Percentiles rank a stretch among this genome's conserved stretches.
Evolutionary conservation across 2,329 filamentous ascomycete species (phyloP).

Genomic region (Gnomoniopsis smithogilvyi): DNA sequence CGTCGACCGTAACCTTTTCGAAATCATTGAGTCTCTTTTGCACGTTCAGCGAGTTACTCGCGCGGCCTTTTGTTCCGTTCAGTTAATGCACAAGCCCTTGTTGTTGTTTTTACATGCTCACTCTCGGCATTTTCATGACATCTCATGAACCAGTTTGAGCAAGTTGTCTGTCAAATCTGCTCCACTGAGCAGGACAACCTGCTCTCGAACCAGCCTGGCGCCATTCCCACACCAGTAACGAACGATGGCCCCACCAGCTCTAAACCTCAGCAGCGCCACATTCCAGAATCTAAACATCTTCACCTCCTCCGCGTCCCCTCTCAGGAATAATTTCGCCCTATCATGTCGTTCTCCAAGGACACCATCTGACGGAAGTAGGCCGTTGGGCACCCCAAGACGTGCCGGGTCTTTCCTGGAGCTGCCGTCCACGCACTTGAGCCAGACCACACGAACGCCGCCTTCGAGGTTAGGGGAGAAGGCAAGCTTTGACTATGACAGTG

Average conservation of each 20-base stretch:
- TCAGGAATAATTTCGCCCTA: constrained; percentile 27
- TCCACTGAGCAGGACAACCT: neutral
- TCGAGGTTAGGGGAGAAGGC: constrained; percentile 15
- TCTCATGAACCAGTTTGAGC: constrained; percentile 3
- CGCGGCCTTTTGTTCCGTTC: neutral
- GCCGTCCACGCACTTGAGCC: constrained; percentile 18
- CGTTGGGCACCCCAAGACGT: constrained; percentile 14
- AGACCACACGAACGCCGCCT: constrained; percentile 6
- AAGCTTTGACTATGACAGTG: constrained; percentile 14
- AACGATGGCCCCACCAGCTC: constrained; percentile 21
- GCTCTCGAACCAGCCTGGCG: neutral
- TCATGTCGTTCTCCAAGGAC: constrained; percentile 31
- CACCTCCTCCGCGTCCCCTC: constrained; percentile 26
- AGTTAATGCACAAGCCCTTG: neutral
- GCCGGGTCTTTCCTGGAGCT: constrained; percentile 23
- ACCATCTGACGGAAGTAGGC: constrained; percentile 19
- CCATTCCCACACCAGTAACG: constrained; percentile 1
- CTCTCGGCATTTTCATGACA: constrained; percentile 1
- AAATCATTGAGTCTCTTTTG: neutral
- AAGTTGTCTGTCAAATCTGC: constrained; percentile 12
- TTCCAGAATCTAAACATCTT: constrained; percentile 22
- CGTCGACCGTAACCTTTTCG: no score
- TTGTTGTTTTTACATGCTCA: constrained; percentile 1
- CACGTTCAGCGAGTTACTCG: neutral
- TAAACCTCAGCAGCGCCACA: constrained; percentile 17